Base-by-base conservation (phyloP, 371 early-diverging fungal species). In the Actinomucor elegans region DNA sequence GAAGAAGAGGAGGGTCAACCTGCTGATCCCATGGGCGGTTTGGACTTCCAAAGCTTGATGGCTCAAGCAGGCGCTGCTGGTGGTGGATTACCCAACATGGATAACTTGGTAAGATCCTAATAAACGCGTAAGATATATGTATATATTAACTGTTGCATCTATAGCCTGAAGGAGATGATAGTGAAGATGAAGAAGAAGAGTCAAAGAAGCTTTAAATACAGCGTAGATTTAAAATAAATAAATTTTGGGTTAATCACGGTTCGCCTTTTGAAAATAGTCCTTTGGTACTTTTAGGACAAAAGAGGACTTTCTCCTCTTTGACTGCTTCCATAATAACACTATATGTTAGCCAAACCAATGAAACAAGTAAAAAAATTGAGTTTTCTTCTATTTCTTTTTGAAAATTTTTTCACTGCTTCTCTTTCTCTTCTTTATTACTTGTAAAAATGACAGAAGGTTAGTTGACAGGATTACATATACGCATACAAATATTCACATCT, bases 1-100 rank as follows among this genome's bases (percentile, higher is more conserved):
- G 92, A 94, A 20, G 95, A 94, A 7, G 93, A 92, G 8, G 92
- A 85, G 51, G 70, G 38, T 29, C 38, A 55, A 45, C 32, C 35
- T 12, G 44, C 24, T 33, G 72, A 73, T 59, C 67, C 71, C 42
- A 60, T 79, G 51, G 75, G 71, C n/a, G 87, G 79, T 48, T 73
- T 66, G 48, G 68, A 72, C 36, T 72, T 75, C 57, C 55, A 61
- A 23, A 67, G 66, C 35, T 53, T 75, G 21, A 72, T 75, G 72
- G 53, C 61, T 15, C 72, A 71, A 38, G 70, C 69, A 46, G 67
- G 69, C 52, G 71, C 59, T 48, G 62, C 61, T 26, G 66, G 72
- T 29, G 64, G 72, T 32, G 64, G 67, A 27, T 57, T 75, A 58
- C 71, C 73, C 24, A 66, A 73, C n/a, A 72, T 78, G 73, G 76